Base-by-base conservation (phyloP, 306 rosid genomes). In the Trifolium repens region DNA sequence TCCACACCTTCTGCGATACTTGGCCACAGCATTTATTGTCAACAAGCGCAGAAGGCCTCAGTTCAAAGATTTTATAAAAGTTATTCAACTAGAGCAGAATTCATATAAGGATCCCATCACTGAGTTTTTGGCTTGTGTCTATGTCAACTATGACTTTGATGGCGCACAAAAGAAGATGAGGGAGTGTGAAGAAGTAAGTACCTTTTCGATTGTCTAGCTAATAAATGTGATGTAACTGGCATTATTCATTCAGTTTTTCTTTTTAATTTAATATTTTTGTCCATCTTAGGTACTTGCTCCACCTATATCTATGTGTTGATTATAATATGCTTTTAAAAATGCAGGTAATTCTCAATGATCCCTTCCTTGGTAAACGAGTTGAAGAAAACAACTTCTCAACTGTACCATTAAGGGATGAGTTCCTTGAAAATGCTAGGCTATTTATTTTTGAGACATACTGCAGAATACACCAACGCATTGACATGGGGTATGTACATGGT, bases 391-490 rank as follows among this genome's bases (percentile, higher is more conserved):
- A 82, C 85, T 89, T 90, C 79, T 85, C 96, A 17, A 81, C 96
- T 9, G 92, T 94, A 52, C 99, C 99, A 17, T 70, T 92, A 74
- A 89, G 97, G 89, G 98, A 94, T 11, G 98, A 94, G 80, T 91
- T 94, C 85, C 97, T 94, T 81, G 98, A 94, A 81, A 94, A 89
- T 89, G 97, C 96, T 32, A 90, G 98, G 73, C 88, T 94, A 4
- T 94, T 94, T 78, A 91, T 94, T 86, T 94, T 94, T 77, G 98
- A 94, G 96, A 94, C 96, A 19, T 94, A 91, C 82, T 94, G 97
- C 80, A 87, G 96, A 64, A 90, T 94, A 80, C 98, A 94, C 76
- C 88, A 84, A 73, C 90, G 98, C 49, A 90, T 94, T 68, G 91
- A 87, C 83, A 87, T 91, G 96, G 87, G 91, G 98, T 90, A 79